A percentile compares a stretch with the other conserved stretches of the same genome.
phyloP scores from a whole-genome alignment of 108 stramenopile species.

The Pelagomonas calceolata region DNA sequence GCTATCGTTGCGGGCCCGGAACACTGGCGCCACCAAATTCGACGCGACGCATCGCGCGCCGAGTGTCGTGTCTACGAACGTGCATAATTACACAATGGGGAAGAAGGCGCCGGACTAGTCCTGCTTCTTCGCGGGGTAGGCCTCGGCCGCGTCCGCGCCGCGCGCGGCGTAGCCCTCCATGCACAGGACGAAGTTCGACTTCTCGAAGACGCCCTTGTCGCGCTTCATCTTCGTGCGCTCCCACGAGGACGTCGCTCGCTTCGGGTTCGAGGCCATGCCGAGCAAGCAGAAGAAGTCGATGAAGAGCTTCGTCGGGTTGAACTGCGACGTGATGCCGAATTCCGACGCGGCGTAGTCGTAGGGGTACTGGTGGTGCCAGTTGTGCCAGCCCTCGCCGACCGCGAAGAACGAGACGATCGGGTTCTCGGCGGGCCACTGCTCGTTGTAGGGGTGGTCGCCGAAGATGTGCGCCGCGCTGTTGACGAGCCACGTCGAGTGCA shows the following conservation, averaged over 20 bases:
- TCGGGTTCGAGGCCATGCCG: conserved; percentile 82
- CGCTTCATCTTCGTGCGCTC: conserved; percentile 5
- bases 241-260: conserved; percentile 80
- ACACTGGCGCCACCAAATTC: too few relatives aligned
- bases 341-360: conserved; percentile 96
- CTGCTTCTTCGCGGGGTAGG: too few relatives aligned
- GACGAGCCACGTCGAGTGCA: conserved; percentile 95
- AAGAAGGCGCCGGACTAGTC: too few relatives aligned
- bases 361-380: conserved; percentile 99
- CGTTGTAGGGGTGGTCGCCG: conserved; percentile 97
- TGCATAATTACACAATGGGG: too few relatives aligned
- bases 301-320: conserved; percentile 91
- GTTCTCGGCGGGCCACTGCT: conserved; percentile 88
- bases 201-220: too few relatives aligned
- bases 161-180: too few relatives aligned
- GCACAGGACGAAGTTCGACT: too few relatives aligned
- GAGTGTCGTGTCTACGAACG: too few relatives aligned
- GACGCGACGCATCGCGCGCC: too few relatives aligned
- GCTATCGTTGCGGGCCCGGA: too few relatives aligned
- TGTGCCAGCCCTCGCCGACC: conserved; percentile 99
- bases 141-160: too few relatives aligned
- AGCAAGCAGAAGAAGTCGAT: conserved; percentile 69
- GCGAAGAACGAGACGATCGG: conserved; percentile 84
- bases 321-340: conserved; percentile 84
- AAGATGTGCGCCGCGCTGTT: conserved; percentile 96